Base-by-base conservation (phyloP, 192 early-diverging fungal species). In the Spizellomyces sp. region DNA sequence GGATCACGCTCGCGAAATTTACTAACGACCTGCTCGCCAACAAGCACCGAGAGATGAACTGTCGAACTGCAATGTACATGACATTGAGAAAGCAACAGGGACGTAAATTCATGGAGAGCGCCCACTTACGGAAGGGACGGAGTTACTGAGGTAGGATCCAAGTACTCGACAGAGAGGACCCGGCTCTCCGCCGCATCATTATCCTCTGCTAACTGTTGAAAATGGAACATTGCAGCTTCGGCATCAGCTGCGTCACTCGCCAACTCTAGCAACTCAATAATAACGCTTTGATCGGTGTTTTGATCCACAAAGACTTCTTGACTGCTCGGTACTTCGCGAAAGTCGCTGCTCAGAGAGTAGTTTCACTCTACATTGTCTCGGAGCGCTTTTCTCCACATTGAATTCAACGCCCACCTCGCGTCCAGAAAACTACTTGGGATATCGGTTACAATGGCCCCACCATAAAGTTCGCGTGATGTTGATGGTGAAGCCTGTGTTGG, bases 251-350 rank as follows among this genome's bases (percentile, higher is more conserved):
- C 68, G 10, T 90, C 84, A 6, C 71, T 46, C 4, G 81, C 87
- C 55, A 83, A 60, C 64, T 98, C 90, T 62, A 98, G 78, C 42
- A 98, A 81, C 77, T 98, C 95, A 27, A 98, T 74, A 48, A 98
- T 93, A 7, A 98, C 76, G 77, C 92, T 94, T 64, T 90, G 88
- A 70, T 94, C 89, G 6, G 84, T 89, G 8, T 66, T 77, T 27
- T 76, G 75, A 63, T 90, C 81, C 8, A 90, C 88, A 78, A 92
- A 98, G 6, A 96, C 95, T 71, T 98, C 95, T 78, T 98, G 95
- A 76, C 95, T 90, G 79, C 93, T 91, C 0, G 95, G 94, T 0
- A 98, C 85, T 54, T 92, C 75, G 42, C 95, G 90, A 12, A 96
- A 70, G n/a, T 84, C 62, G 70, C 94, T 95, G 27, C 0, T 2